Conservation (phyloP, 2,329 filamentous ascomycete species). For the Aspergillus spinulosporus region DNA sequence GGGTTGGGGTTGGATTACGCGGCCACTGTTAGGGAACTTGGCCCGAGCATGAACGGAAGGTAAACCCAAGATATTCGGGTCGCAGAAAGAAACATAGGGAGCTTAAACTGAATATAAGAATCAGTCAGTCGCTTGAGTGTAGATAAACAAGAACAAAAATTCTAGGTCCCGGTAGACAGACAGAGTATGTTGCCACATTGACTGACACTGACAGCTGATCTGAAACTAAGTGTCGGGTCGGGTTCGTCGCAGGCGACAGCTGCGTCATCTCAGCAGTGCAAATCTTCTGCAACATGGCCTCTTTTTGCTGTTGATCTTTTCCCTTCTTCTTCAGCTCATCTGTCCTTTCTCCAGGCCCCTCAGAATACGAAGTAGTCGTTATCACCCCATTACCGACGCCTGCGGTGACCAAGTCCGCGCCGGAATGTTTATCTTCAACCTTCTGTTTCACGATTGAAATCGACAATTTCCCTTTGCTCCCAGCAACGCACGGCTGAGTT, state of each 20-base stretch:
- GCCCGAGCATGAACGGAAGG: not conserved
- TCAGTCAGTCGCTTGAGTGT: not conserved
- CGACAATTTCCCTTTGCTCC: slow-evolving; percentile 7
- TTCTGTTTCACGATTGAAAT: slow-evolving; percentile 11
- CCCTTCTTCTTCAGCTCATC: not conserved
- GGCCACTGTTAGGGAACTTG: not conserved
- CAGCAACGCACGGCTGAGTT: not conserved
- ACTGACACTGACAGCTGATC: not conserved
- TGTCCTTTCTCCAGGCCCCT: not conserved
- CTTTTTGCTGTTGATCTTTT: slow-evolving; percentile 16
- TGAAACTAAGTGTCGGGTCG: not conserved
- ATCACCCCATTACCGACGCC: not conserved
- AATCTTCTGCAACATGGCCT: slow-evolving; percentile 15
- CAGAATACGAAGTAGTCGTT: not conserved
- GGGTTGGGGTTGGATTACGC: slow-evolving; percentile 10
- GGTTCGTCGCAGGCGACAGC: not conserved
- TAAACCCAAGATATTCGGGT: not conserved
- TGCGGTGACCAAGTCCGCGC: slow-evolving; percentile 6
- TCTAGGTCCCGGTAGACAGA: not conserved
- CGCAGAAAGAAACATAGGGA: not conserved
- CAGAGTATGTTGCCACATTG: not conserved
- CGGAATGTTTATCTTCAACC: slow-evolving; percentile 19
- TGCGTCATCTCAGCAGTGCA: slow-evolving; percentile 17
- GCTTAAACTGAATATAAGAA: not conserved
- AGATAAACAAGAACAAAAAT: not conserved